Percentiles rank a stretch among this genome's conserved stretches.
These are phyloP conservation scores for Vachellia collinsii DNA, from an alignment of 306 rosid genomes.

Conservation along the genomic window DNA sequence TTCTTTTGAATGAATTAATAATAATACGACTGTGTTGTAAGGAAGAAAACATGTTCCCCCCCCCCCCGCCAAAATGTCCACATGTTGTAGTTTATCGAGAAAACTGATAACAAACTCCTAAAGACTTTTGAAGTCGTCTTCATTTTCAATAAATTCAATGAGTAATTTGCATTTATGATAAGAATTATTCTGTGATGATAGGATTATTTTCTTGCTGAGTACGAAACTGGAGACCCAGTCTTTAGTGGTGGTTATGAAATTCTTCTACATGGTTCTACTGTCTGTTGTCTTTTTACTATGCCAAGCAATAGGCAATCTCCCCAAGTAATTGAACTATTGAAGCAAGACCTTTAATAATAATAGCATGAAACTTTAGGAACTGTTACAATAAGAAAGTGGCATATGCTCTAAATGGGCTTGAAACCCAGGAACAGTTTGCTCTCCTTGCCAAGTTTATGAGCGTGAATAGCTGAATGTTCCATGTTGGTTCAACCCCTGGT, in stretches of 20 bases:
- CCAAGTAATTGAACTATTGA: not conserved
- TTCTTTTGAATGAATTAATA: not conserved
- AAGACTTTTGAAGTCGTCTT: not conserved
- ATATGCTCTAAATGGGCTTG: not conserved
- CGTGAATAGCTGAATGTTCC: not conserved
- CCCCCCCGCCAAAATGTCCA: not conserved
- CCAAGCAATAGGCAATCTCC: not conserved
- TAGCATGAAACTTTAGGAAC: not conserved
- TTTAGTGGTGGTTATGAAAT: not conserved
- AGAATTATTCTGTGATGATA: constrained; percentile 39
- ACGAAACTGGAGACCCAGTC: constrained; percentile 22
- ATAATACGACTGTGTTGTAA: not conserved
- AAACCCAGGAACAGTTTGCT: not conserved
- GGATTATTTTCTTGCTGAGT: constrained; percentile 35
- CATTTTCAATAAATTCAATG: not conserved
- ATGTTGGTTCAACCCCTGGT: not conserved
- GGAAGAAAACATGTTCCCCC: not conserved
- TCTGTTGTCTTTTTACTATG: constrained; percentile 7
- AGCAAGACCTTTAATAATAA: not conserved
- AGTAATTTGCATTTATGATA: not conserved
- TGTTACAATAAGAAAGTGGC: not conserved
- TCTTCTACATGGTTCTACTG: not conserved
- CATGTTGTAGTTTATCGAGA: not conserved
- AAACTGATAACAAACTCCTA: not conserved
- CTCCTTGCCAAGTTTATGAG: not conserved